Percentiles rank a stretch among this genome's conserved stretches.
phyloP scores from a whole-genome alignment of 345 rosid species.

The Cochlearia excelsa region DNA sequence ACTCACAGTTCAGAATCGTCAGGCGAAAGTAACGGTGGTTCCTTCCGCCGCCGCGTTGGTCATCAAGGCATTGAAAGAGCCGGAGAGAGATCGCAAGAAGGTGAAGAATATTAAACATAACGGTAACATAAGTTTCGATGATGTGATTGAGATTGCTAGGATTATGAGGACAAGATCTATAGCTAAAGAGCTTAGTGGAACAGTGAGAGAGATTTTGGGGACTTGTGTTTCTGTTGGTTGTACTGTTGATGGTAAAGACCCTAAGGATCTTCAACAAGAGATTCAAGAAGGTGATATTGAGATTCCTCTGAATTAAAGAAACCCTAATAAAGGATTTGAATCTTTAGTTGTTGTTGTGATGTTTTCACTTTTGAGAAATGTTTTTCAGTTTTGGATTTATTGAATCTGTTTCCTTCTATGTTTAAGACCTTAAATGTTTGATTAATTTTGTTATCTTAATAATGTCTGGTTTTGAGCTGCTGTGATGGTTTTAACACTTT shows the following conservation, averaged over 20 bases:
- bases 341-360: neutral
- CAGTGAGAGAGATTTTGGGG: slow-evolving; percentile 42
- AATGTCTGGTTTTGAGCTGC: too few species aligned
- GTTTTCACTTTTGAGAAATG: slow-evolving; percentile 1
- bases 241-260: slow-evolving; percentile 66
- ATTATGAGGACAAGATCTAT: slow-evolving; percentile 40
- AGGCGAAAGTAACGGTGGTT: slow-evolving; percentile 54
- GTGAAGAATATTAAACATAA: slow-evolving; percentile 40
- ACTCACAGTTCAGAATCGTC: slow-evolving; percentile 58
- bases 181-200: slow-evolving; percentile 42
- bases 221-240: slow-evolving; percentile 43
- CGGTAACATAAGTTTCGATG: slow-evolving; percentile 38
- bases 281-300: slow-evolving; percentile 43
- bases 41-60: slow-evolving; percentile 57
- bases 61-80: slow-evolving; percentile 52
- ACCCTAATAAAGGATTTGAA: neutral
- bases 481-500: too few species aligned
- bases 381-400: too few species aligned
- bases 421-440: too few species aligned
- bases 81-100: slow-evolving; percentile 41
- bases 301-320: slow-evolving; percentile 32
- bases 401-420: too few species aligned
- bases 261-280: slow-evolving; percentile 43
- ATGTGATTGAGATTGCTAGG: slow-evolving; percentile 40
- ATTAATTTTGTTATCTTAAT: too few species aligned